Evolutionary conservation across 305 asterid species (phyloP).

Genomic region (Rubia balearica): DNA sequence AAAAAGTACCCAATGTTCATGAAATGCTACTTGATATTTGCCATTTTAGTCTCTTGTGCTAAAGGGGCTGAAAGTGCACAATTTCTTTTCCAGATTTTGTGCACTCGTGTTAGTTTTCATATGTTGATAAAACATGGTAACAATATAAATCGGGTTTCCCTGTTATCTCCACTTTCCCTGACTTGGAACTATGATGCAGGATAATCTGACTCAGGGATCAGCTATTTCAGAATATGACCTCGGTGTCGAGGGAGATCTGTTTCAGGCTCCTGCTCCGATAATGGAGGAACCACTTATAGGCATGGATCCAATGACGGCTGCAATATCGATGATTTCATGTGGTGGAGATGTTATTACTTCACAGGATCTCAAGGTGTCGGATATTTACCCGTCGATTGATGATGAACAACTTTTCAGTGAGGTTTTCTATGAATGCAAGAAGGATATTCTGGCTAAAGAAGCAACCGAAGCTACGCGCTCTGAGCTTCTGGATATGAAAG

Average conservation of each 20-base stretch:
- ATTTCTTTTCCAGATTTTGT: background rate
- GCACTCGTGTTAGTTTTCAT: background rate
- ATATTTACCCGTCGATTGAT: constrained; percentile 66
- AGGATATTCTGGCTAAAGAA: constrained; percentile 80
- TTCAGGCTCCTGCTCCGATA: constrained; percentile 74
- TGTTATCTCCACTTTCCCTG: constrained; percentile 1
- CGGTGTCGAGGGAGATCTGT: constrained; percentile 85
- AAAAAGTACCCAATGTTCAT: constrained; percentile 7
- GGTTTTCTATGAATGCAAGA: constrained; percentile 80
- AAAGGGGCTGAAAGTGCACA: background rate
- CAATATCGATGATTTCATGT: constrained; percentile 81
- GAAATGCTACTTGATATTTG: background rate
- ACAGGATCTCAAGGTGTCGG: constrained; percentile 61
- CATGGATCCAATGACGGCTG: constrained; percentile 76
- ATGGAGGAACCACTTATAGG: constrained; percentile 57
- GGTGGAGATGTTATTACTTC: constrained; percentile 62
- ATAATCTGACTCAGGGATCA: constrained; percentile 33
- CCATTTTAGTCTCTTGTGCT: background rate
- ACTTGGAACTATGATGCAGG: constrained; percentile 31
- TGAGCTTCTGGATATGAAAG: constrained; percentile 44
- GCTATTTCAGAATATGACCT: constrained; percentile 58
- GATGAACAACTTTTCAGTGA: constrained; percentile 72
- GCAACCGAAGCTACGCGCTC: constrained; percentile 53
- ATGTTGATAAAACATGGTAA: background rate
- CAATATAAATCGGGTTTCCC: background rate